phyloP scores from a whole-genome alignment of 192 early-diverging fungal genomes.

The Gryganskiella cystojenkinii region DNA sequence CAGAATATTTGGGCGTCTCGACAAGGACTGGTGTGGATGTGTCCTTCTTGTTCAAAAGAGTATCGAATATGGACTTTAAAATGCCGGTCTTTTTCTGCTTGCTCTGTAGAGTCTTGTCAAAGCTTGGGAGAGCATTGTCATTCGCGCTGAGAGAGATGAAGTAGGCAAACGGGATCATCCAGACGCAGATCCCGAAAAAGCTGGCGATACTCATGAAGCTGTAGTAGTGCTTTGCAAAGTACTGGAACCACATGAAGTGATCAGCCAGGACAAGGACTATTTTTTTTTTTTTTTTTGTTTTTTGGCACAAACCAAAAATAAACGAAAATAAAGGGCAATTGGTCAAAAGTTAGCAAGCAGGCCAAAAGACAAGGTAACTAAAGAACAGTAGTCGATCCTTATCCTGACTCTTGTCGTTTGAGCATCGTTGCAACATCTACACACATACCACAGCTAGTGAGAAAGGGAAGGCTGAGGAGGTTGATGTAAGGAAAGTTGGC shows the following conservation, averaged over 20 bases:
- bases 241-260: slow-evolving; percentile 97
- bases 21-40: slow-evolving; percentile 16
- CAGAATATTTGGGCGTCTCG: slow-evolving; percentile 36
- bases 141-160: slow-evolving; percentile 95
- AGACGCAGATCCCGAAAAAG: slow-evolving; percentile 95
- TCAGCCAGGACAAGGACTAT: slow-evolving; percentile 82
- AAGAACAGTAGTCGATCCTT: neutral
- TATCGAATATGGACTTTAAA: slow-evolving; percentile 36
- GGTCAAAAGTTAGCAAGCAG: too few relatives aligned
- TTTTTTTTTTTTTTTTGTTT: too few relatives aligned
- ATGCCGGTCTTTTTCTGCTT: slow-evolving; percentile 49
- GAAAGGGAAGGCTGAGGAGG: slow-evolving; percentile 76
- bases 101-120: slow-evolving; percentile 44
- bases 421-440: too few relatives aligned
- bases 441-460: slow-evolving; percentile 83
- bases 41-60: slow-evolving; percentile 39
- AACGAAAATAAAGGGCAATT: neutral
- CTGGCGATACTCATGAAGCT: slow-evolving; percentile 85
- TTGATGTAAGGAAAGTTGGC: slow-evolving; percentile 86
- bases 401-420: too few relatives aligned
- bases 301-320: neutral
- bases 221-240: slow-evolving; percentile 78
- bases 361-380: too few relatives aligned
- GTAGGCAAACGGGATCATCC: slow-evolving; percentile 92
- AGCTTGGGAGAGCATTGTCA: slow-evolving; percentile 82